Base-by-base conservation (phyloP, 2,329 filamentous ascomycete species). In the Diaporthe vexans region DNA sequence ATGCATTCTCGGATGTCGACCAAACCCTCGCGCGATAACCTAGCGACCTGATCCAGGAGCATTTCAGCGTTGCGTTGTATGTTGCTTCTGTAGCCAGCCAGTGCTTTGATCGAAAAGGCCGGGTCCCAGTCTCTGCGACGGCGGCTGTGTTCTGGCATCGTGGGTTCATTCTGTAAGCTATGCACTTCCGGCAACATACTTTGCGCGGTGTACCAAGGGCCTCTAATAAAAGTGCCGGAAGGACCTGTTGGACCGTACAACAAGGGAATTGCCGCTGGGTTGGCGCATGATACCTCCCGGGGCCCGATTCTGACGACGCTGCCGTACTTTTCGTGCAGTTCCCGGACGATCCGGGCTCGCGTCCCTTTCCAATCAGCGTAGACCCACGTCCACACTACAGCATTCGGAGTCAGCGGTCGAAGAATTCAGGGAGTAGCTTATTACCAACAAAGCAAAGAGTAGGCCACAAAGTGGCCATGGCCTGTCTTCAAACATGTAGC, bases 101-200 rank as follows among this genome's bases (percentile, higher is more conserved):
- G 33, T 13, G 59, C 59, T 65, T 65, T 65, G 26, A 65, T 65
- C 19, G 59, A 65, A 33, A 65, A 65, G 19, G 59, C 59, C 4
- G 59, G 59, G 24, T 65, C 59, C 59, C 59, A 65, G 40, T 65
- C 59, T 48, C 59, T 46, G 37, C 59, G 59, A 15, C 59, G 59
- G 46, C 40, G 40, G 40, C 40, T 65, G 40, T 65, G 59, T 65
- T 65, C 59, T 17, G 59, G 59, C 17, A 65, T 26, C 5, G 59
- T 65, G 3, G 59, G 59, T 43, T 65, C 59, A 19, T 48, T 65
- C 40, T 65, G 59, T 10, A 46, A 48, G 21, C 40, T 48, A 65
- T 48, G 59, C 2, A 65, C 59, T n/a, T 65, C 59, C 1, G 59
- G 59, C 59, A 21, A 29, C 15, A 21, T 65, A 7, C 59, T 65